These are phyloP conservation scores for Fagopyrum homotropicum DNA, from an alignment of 148 eudicot species.

Conservation along the genomic window DNA sequence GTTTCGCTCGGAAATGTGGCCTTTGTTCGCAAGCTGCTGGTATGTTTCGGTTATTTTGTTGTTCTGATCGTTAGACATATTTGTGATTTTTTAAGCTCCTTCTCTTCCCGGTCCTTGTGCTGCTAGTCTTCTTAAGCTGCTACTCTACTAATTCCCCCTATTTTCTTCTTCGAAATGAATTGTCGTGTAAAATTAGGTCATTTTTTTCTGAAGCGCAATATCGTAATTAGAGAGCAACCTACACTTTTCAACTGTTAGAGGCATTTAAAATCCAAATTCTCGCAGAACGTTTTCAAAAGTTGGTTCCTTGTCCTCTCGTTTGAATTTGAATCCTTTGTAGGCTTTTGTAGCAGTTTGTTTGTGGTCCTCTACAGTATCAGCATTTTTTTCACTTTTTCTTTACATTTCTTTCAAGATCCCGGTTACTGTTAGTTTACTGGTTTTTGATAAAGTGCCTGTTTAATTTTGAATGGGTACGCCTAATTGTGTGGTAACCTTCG, in stretches of 20 bases:
- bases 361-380: neutral
- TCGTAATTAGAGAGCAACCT: neutral
- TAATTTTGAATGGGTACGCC: neutral
- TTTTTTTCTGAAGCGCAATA: neutral
- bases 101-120: neutral
- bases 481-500: neutral
- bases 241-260: neutral
- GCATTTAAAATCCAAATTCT: neutral
- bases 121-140: neutral
- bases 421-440: neutral
- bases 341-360: neutral
- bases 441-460: neutral
- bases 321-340: neutral
- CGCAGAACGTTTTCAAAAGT: neutral
- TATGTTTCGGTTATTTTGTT: neutral
- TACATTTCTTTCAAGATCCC: neutral
- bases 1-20: constrained; percentile 46
- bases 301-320: neutral
- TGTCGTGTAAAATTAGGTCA: too few relatives aligned
- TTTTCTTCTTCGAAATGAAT: too few relatives aligned
- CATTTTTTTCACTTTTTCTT: neutral
- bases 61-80: neutral
- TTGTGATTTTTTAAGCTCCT: neutral
- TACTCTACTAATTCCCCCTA: too few relatives aligned
- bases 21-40: constrained; percentile 47